Conservation (phyloP, 179 eudicot species). For the Corrigiola litoralis region DNA sequence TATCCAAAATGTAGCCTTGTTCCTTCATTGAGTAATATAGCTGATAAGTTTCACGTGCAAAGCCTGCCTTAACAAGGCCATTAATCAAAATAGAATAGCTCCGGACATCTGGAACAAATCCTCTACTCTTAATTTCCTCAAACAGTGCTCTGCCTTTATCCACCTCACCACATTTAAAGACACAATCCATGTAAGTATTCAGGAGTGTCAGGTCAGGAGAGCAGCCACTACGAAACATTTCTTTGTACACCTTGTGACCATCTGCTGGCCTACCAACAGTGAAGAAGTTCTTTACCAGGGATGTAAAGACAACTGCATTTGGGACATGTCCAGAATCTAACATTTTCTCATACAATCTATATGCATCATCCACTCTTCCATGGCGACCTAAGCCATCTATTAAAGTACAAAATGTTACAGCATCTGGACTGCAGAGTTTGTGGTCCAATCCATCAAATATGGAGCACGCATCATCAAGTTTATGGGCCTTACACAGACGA, state of each 20-base stretch:
- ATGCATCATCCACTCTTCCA: conserved; percentile 87
- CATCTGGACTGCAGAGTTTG: conserved; percentile 66
- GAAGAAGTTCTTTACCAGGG: conserved; percentile 79
- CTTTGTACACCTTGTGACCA: conserved; percentile 92
- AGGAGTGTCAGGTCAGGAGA: conserved; percentile 74
- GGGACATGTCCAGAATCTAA: conserved; percentile 62
- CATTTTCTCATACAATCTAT: conserved; percentile 73
- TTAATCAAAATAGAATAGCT: conserved; percentile 88
- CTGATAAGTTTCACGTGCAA: conserved; percentile 75
- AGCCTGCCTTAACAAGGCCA: conserved; percentile 83
- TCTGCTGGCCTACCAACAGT: conserved; percentile 61
- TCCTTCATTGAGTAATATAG: conserved; percentile 80
- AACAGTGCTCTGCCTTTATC: conserved; percentile 79
- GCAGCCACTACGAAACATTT: conserved; percentile 71
- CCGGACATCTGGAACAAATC: conserved; percentile 66
- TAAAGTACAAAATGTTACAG: conserved; percentile 70
- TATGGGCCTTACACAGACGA: conserved; percentile 65
- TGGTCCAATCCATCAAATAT: conserved; percentile 72
- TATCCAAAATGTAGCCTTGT: conserved; percentile 71
- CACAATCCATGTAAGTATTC: conserved; percentile 92
- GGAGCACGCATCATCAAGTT: conserved; percentile 67
- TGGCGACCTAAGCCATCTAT: conserved; percentile 85
- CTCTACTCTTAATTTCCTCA: conserved; percentile 68
- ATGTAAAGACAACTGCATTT: conserved; percentile 67
- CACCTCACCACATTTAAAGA: conserved; percentile 79